Conservation (phyloP, 345 rosid species). For the Moricandia arvensis region DNA sequence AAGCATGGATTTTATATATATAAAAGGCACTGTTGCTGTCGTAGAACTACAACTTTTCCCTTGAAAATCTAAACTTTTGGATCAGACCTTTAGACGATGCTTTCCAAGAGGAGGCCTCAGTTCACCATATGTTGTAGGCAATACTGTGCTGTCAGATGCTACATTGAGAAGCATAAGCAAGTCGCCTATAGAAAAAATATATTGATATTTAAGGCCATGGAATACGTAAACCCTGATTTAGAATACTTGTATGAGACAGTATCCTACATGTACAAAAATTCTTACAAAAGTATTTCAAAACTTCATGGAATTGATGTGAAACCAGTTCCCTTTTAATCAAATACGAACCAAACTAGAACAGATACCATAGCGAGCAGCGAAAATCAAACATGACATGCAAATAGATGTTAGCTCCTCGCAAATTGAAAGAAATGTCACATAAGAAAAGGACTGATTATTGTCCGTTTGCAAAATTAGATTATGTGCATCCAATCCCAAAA, state of each 20-base stretch:
- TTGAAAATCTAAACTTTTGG: no score
- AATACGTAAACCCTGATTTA: constrained; percentile 19
- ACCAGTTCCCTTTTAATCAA: constrained; percentile 4
- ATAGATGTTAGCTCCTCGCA: background rate
- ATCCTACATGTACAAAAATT: background rate
- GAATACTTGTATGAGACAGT: constrained; percentile 1
- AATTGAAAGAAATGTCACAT: background rate
- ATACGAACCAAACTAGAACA: background rate
- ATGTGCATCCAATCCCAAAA: constrained; percentile 18
- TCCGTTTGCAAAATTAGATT: background rate
- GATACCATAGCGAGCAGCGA: background rate
- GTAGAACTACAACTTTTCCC: background rate
- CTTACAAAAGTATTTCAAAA: background rate
- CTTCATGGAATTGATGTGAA: background rate
- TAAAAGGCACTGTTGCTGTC: background rate
- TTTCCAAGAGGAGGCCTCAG: constrained; percentile 97
- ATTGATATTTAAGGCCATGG: constrained; percentile 13
- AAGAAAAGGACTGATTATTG: background rate
- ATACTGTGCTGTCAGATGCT: constrained; percentile 68
- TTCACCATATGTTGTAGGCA: constrained; percentile 94
- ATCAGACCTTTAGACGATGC: constrained; percentile 86
- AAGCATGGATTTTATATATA: constrained; percentile 15
- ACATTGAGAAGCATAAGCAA: constrained; percentile 71
- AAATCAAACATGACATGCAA: constrained; percentile 11
- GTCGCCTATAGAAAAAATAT: constrained; percentile 52